phyloP scores from a whole-genome alignment of 768 basidiomycete species.

The Termitomyces sp. region DNA sequence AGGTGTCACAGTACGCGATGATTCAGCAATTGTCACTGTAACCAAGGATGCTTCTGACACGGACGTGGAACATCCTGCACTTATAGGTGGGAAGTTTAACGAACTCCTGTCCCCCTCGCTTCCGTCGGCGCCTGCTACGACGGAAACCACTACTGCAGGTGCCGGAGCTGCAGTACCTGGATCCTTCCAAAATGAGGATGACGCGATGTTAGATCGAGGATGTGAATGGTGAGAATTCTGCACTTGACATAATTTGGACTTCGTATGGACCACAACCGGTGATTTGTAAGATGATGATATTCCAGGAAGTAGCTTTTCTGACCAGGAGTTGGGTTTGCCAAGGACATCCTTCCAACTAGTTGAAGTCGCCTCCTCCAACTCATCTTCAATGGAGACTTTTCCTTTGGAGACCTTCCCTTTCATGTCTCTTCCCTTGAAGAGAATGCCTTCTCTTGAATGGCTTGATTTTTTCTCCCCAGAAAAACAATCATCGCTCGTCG shows the following conservation, averaged over 20 bases:
- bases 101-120: constrained; percentile 30
- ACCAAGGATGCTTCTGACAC: constrained; percentile 33
- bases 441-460: constrained; percentile 22
- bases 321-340: constrained; percentile 28
- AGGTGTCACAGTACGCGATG: constrained; percentile 35
- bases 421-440: constrained; percentile 25
- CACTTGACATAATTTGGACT: constrained; percentile 24
- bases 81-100: constrained; percentile 25
- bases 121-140: constrained; percentile 39
- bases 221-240: constrained; percentile 25
- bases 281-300: constrained; percentile 34
- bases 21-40: constrained; percentile 31
- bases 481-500: neutral
- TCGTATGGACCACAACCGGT: constrained; percentile 23
- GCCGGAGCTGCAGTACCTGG: constrained; percentile 47
- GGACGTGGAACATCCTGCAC: constrained; percentile 19
- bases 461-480: constrained; percentile 10
- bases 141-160: constrained; percentile 48
- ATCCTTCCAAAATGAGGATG: constrained; percentile 44
- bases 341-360: constrained; percentile 32
- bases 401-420: constrained; percentile 30
- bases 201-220: constrained; percentile 32
- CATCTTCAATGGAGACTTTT: constrained; percentile 24
- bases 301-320: constrained; percentile 30
- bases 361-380: constrained; percentile 27